A percentile compares a stretch with the other conserved stretches of the same genome.
phyloP scores from a whole-genome alignment of 2,329 filamentous ascomycete genomes.

The Pseudodiploospora longispora region DNA sequence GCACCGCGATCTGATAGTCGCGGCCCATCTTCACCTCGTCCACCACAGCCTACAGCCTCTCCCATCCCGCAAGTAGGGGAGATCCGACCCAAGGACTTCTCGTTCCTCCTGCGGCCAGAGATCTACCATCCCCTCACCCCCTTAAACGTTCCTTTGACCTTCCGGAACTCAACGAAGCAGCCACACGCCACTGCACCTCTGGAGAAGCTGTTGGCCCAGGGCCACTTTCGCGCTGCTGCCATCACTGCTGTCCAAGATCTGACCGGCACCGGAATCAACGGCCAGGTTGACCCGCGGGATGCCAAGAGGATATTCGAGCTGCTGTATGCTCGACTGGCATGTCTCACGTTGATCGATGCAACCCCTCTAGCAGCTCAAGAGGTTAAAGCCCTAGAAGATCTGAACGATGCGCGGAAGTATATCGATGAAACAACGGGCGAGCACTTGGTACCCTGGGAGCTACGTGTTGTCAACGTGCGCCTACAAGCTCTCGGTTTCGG shows the following conservation, averaged over 20 bases:
- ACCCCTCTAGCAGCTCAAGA: slow-evolving; percentile 61
- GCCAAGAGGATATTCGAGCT: slow-evolving; percentile 63
- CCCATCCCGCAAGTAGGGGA: slow-evolving; percentile 23
- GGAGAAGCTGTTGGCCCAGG: slow-evolving; percentile 56
- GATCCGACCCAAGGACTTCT: slow-evolving; percentile 56
- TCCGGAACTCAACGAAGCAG: slow-evolving; percentile 60
- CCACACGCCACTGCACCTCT: slow-evolving; percentile 58
- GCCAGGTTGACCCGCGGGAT: slow-evolving; percentile 45
- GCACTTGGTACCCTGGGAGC: slow-evolving; percentile 77
- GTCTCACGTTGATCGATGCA: slow-evolving; percentile 70
- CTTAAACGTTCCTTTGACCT: slow-evolving; percentile 52
- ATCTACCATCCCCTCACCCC: slow-evolving; percentile 75
- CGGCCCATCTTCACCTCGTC: slow-evolving; percentile 14
- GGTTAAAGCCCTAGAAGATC: slow-evolving; percentile 54
- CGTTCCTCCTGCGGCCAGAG: slow-evolving; percentile 69
- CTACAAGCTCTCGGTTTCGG: slow-evolving; percentile 80
- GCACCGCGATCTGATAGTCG: not conserved
- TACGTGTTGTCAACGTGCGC: slow-evolving; percentile 74
- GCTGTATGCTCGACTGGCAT: slow-evolving; percentile 73
- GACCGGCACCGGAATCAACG: slow-evolving; percentile 38
- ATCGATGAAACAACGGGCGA: slow-evolving; percentile 42
- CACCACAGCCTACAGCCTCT: slow-evolving; percentile 16
- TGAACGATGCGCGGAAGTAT: slow-evolving; percentile 49
- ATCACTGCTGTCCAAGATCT: slow-evolving; percentile 57
- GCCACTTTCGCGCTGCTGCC: slow-evolving; percentile 76